Conservation (phyloP, 805 yeast species). For the Pichia occidentalis region DNA sequence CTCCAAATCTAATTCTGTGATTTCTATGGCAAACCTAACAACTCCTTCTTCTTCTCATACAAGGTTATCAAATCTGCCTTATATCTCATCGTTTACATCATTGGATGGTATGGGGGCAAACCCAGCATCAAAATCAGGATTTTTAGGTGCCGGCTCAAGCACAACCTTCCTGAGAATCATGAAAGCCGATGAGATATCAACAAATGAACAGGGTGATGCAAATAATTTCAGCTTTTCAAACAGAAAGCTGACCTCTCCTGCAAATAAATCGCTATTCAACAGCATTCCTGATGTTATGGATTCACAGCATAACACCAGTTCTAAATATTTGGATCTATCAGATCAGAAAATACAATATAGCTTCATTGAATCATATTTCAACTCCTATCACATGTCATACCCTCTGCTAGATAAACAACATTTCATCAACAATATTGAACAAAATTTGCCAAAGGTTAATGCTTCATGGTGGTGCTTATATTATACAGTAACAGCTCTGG, state of each 20-base stretch:
- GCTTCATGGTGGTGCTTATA: constrained; percentile 43
- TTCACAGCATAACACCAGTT: constrained; percentile 4
- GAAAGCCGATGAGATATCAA: constrained; percentile 29
- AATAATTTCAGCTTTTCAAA: background rate
- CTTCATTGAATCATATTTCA: constrained; percentile 39
- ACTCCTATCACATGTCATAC: constrained; percentile 52
- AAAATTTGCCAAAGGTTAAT: background rate
- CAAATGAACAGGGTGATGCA: constrained; percentile 16
- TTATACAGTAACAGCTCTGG: constrained; percentile 57
- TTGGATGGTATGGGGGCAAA: constrained; percentile 65
- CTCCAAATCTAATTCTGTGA: constrained; percentile 5
- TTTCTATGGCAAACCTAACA: constrained; percentile 1
- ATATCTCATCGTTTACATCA: constrained; percentile 10
- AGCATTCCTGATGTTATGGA: no score
- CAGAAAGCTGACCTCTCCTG: background rate
- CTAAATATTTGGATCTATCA: constrained; percentile 5
- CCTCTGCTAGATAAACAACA: constrained; percentile 55
- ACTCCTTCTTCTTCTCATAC: constrained; percentile 4
- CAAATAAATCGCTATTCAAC: no score
- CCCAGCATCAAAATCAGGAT: constrained; percentile 43
- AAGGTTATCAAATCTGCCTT: constrained; percentile 1
- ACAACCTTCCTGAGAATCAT: constrained; percentile 40
- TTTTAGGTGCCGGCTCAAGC: constrained; percentile 59
- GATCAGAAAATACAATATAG: constrained; percentile 16
- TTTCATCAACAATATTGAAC: constrained; percentile 30